Evolutionary conservation across 805 yeast genomes (phyloP), one percentile per base, ranked within the genome.

Genomic region (Ogataea ramenticola): DNA sequence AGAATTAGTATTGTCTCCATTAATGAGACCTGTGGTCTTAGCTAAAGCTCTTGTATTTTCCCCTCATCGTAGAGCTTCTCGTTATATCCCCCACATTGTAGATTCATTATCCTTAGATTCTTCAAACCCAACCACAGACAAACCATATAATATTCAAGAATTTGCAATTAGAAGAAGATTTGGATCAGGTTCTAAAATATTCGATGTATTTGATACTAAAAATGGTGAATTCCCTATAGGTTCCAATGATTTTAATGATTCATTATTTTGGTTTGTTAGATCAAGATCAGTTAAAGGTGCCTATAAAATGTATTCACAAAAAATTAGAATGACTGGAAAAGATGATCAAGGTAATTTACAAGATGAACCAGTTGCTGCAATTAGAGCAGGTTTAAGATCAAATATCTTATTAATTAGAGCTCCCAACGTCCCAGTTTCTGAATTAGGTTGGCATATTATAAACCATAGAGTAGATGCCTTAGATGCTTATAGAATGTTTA

Each of bases 271-370:
- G 72, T 74, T 76, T 63, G 69, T 67, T 15, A 67, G 84, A 50
- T 78, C 84, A n/a, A 67, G 83, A 48, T 81, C 83, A 4, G 83
- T 79, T 41, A 79, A 78, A 58, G 83, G 85, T 41, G 80, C 82
- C 2, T 79, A 77, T 62, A 76, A 72, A 55, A 71, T 79, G 77
- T 78, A 66, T 51, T 68, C 74, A 10, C 52, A 65, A 11, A 65
- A 56, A 16, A 61, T 71, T 36, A 49, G 55, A 32, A 66, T 61
- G 3, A 71, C 77, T 1, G 77, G 77, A 3, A 62, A 63, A 29
- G 60, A 70, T 14, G 78, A 74, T 17, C 72, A 68, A 49, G 80
- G 75, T 48, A 60, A 71, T 11, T 77, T 74, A 19, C 72, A 68
- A 49, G 80, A 76, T 48, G 75, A 73, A 50, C 82, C 82, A 2